phyloP scores from a whole-genome alignment of 2,329 filamentous ascomycete species.

The Raffaelea arxii region DNA sequence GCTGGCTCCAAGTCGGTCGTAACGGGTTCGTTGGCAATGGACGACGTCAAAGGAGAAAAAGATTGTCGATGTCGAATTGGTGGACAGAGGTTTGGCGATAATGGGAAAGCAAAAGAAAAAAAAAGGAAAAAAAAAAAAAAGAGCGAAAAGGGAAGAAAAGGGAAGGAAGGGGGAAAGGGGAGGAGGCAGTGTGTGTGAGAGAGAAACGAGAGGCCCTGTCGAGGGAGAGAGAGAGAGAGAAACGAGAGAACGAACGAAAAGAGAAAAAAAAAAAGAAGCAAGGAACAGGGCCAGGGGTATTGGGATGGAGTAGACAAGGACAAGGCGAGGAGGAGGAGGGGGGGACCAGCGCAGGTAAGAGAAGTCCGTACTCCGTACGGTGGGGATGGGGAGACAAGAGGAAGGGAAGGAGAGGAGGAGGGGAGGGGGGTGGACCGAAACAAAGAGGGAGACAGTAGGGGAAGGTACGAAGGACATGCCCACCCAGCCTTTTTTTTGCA shows the following conservation, averaged over 20 bases:
- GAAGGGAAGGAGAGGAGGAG: not conserved
- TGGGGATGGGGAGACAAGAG: not conserved
- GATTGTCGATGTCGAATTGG: constrained; percentile 18
- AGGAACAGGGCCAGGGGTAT: not conserved
- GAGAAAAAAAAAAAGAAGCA: not conserved
- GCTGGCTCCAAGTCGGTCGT: constrained; percentile 17
- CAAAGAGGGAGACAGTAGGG: not conserved
- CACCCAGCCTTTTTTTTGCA: no score
- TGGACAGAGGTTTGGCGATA: constrained; percentile 11
- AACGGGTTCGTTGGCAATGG: constrained; percentile 15
- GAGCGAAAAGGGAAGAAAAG: constrained; percentile 2
- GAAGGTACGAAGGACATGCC: no score
- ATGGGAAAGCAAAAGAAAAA: constrained; percentile 8
- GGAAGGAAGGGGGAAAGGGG: not conserved
- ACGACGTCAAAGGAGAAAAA: constrained; percentile 13
- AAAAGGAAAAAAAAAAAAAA: constrained; percentile 2
- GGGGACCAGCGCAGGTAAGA: not conserved
- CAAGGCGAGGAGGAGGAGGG: not conserved
- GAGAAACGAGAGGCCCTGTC: not conserved
- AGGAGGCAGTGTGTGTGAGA: not conserved
- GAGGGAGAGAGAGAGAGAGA: not conserved
- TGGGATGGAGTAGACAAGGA: not conserved
- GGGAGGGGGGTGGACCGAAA: not conserved
- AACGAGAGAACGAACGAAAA: not conserved
- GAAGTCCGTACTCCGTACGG: not conserved